These are phyloP conservation scores for Rauvolfia tetraphylla DNA, from an alignment of 257 asterid genomes.

Conservation along the genomic window DNA sequence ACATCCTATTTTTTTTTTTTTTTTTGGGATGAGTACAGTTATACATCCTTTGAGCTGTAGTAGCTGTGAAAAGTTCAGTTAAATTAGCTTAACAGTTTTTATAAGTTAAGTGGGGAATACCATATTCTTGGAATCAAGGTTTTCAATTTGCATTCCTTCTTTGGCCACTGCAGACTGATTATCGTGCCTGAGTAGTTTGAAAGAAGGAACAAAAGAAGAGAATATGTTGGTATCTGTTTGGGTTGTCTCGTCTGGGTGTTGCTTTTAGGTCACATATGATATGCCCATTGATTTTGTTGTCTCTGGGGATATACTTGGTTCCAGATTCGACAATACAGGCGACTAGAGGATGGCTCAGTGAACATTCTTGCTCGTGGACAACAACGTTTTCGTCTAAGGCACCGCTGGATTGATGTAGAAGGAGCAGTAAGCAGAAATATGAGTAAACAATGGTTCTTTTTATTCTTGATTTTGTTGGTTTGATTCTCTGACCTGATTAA, in stretches of 20 bases:
- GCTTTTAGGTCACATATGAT: background rate
- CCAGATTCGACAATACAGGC: conserved; percentile 88
- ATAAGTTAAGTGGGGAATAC: background rate
- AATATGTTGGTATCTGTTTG: background rate
- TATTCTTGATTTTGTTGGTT: conserved; percentile 2
- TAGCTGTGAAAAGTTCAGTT: background rate
- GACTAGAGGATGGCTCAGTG: conserved; percentile 89
- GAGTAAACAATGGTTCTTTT: conserved; percentile 14
- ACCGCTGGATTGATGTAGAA: conserved; percentile 74
- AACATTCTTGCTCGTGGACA: conserved; percentile 89
- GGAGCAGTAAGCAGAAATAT: conserved; percentile 61
- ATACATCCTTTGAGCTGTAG: background rate
- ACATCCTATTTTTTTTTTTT: too few relatives aligned
- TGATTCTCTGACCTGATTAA: conserved; percentile 15
- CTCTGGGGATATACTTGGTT: conserved; percentile 13
- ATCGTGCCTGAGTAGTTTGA: too few relatives aligned
- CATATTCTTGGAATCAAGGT: background rate
- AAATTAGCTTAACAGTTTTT: background rate
- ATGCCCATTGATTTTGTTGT: background rate
- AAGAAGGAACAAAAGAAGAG: background rate
- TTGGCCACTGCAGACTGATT: background rate
- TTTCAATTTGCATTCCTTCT: background rate
- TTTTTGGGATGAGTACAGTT: too few relatives aligned
- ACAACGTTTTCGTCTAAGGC: conserved; percentile 87
- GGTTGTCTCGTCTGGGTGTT: background rate